These are phyloP conservation scores for Tuber borchii DNA, from an alignment of 495 filamentous ascomycete species.

Conservation along the genomic window DNA sequence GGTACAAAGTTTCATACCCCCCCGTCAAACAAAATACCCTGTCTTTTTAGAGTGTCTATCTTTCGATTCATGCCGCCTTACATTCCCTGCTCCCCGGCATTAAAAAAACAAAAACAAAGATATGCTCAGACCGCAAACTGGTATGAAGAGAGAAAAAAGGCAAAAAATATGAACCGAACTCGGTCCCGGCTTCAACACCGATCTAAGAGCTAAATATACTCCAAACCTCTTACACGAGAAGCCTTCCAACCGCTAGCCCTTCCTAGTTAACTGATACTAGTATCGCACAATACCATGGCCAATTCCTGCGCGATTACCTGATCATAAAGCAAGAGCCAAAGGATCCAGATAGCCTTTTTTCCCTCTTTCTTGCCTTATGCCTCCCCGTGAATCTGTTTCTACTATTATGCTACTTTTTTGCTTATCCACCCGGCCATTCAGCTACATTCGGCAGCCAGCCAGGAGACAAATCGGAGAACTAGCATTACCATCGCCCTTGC, in stretches of 20 bases:
- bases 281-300: not conserved
- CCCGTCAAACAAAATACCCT: not conserved
- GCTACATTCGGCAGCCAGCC: not conserved
- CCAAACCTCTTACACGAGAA: not conserved
- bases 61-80: not conserved
- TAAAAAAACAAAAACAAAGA: not conserved
- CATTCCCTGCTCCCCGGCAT: not conserved
- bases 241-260: not conserved
- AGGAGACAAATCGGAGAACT: not conserved
- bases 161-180: not conserved
- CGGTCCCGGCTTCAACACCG: not conserved
- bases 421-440: not conserved
- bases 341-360: not conserved
- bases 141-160: not conserved
- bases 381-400: not conserved
- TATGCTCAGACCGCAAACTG: not conserved
- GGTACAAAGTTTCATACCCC: not conserved
- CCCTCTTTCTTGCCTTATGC: not conserved
- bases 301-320: not conserved
- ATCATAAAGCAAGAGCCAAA: not conserved
- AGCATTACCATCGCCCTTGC: not conserved
- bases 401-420: not conserved
- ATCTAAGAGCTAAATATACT: not conserved
- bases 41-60: not conserved
- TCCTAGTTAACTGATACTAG: not conserved